Percentiles rank a stretch among this genome's conserved stretches.
phyloP scores from a whole-genome alignment of 208 protist genomes.

The Wallacemonas sp. region DNA sequence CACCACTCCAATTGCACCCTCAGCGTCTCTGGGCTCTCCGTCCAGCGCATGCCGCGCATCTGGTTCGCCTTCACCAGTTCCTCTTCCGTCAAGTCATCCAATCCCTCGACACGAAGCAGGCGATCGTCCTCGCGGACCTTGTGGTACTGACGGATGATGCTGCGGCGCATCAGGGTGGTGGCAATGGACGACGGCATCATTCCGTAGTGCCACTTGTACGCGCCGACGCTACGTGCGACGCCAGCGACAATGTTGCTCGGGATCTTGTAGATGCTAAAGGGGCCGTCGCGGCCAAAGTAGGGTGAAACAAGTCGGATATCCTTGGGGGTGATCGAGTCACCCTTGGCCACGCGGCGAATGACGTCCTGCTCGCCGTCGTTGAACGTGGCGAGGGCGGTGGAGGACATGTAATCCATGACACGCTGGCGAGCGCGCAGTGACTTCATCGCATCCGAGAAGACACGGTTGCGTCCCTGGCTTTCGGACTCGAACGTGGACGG shows the following conservation, averaged over 20 bases:
- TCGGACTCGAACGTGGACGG: conserved; percentile 95
- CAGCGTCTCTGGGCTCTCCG: conserved; percentile 79
- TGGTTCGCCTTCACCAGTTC: conserved; percentile 89
- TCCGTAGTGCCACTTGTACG: conserved; percentile 77
- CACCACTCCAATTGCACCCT: conserved; percentile 89
- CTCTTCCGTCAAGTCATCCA: conserved; percentile 73
- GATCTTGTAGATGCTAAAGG: conserved; percentile 85
- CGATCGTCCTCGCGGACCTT: conserved; percentile 83
- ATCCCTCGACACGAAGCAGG: conserved; percentile 76
- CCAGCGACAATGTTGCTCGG: conserved; percentile 74
- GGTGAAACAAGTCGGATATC: conserved; percentile 78
- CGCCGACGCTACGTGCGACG: conserved; percentile 69
- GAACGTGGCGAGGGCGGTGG: conserved; percentile 82
- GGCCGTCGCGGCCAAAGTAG: conserved; percentile 75
- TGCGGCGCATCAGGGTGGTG: conserved; percentile 63
- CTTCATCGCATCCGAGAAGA: conserved; percentile 73
- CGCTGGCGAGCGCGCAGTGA: conserved; percentile 80
- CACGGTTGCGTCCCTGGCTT: conserved; percentile 82
- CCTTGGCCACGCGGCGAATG: conserved; percentile 66
- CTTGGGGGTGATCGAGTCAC: conserved; percentile 76
- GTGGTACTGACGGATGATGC: conserved; percentile 80
- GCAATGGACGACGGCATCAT: conserved; percentile 63
- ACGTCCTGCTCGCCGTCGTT: conserved; percentile 82
- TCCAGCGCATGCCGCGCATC: conserved; percentile 88
- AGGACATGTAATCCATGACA: conserved; percentile 84